Evolutionary conservation across 768 basidiomycete species (phyloP).

Genomic region (Panaeolus cyanescens): DNA sequence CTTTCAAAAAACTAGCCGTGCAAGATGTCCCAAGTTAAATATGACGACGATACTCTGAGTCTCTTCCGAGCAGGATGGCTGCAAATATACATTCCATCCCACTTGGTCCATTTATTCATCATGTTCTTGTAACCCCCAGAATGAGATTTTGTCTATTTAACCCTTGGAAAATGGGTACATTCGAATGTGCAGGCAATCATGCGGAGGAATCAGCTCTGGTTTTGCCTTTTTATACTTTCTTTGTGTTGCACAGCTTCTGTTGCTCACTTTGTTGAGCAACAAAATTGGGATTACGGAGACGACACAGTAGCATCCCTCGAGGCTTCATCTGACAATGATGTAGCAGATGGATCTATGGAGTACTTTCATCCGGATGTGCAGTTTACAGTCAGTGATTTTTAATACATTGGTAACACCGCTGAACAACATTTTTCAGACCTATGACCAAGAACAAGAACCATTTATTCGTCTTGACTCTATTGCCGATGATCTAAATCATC

Average conservation of each 20-base stretch:
- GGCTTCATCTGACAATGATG: neutral
- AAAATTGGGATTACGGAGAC: too few species aligned
- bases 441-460: constrained; percentile 23
- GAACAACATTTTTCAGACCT: constrained; percentile 20
- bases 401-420: neutral
- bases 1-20: neutral
- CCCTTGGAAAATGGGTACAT: too few species aligned
- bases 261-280: too few species aligned
- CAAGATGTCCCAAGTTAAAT: neutral
- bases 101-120: neutral
- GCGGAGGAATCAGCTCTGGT: too few species aligned
- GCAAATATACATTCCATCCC: neutral
- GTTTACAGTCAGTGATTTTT: constrained; percentile 19
- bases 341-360: neutral
- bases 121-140: neutral
- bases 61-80: neutral
- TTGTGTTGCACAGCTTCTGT: too few species aligned
- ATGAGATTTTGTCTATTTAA: neutral
- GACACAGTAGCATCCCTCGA: neutral
- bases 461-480: constrained; percentile 1
- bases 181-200: neutral
- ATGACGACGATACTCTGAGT: too few species aligned
- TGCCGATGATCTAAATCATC: neutral
- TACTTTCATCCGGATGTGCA: constrained; percentile 25
- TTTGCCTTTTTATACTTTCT: too few species aligned